Evolutionary conservation across 148 eudicot species (phyloP), one percentile per base, ranked within the genome.

Genomic region (Vaccinium darrowii): DNA sequence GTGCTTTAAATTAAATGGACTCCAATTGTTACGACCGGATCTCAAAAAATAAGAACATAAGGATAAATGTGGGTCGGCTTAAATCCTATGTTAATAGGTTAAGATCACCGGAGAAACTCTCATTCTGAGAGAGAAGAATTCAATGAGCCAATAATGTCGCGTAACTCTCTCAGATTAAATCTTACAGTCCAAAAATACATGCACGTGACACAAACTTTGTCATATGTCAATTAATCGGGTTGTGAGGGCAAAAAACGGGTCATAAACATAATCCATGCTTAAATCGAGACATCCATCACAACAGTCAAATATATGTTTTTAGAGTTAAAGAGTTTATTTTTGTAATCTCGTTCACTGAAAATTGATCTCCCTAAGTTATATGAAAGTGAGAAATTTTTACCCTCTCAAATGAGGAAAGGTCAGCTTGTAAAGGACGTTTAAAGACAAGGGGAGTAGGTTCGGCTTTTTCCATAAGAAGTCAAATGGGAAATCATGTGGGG

Each of bases 401-500:
- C 12, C 60, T 52, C 15, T 51, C 13, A 4, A 2, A 51, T 78
- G 80, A 51, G 39, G 39, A 23, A 78, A 78, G 58, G 39, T 78
- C 60, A 78, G 83, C 18, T 27, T n/a, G 7, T 47, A 15, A 62
- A 78, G 53, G 36, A 62, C n/a, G 50, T 83, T 33, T 21, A 73
- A 54, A 25, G 52, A 74, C 81, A 77, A 84, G 74, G 52, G 75
- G 72, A 77, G 58, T 84, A 77, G 81, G 75, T 76, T 84, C 14
- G 56, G 58, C 47, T 58, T 84, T 60, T 16, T 25, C 39, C 78
- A 21, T 81, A 4, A 81, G 72, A 43, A 80, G 72, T 60, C 83
- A 58, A 33, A 63, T 63, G 4, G 10, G 65, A 39, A 33, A 74
- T 71, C 50, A 25, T 30, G 74, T 30, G 74, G 39, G 36, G 39